Percentiles rank a stretch among this genome's conserved stretches.
phyloP scores from a whole-genome alignment of 1,284 basidiomycete genomes.

The Boletus mariae region DNA sequence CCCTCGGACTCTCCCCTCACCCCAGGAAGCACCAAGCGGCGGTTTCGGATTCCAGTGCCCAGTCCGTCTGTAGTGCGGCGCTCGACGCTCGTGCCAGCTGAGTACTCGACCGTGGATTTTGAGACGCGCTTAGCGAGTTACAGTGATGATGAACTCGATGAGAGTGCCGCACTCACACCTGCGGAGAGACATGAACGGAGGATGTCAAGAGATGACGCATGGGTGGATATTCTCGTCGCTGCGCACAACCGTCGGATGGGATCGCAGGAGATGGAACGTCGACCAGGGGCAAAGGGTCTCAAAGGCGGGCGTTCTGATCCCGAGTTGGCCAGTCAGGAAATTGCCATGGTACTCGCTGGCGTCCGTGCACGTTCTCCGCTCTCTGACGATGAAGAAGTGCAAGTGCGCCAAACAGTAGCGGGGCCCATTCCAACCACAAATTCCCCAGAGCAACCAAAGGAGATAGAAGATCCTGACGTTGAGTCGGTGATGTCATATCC shows the following conservation, averaged over 20 bases:
- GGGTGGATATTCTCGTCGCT: constrained; percentile 83
- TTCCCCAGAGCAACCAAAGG: constrained; percentile 32
- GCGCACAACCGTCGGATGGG: constrained; percentile 56
- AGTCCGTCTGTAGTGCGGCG: constrained; percentile 47
- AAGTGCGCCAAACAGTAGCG: constrained; percentile 5
- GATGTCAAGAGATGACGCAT: constrained; percentile 65
- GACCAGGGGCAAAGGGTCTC: constrained; percentile 27
- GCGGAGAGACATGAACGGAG: constrained; percentile 49
- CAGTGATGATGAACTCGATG: constrained; percentile 55
- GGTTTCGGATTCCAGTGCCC: constrained; percentile 55
- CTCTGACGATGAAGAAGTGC: constrained; percentile 37
- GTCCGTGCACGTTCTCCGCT: constrained; percentile 54
- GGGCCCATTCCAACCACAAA: constrained; percentile 8
- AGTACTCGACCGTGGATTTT: constrained; percentile 74
- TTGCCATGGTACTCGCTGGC: constrained; percentile 64
- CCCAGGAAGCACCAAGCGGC: constrained; percentile 35
- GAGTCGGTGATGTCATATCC: constrained; percentile 36
- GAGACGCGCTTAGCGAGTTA: constrained; percentile 66
- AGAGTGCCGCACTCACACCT: constrained; percentile 24
- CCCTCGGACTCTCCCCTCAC: constrained; percentile 31
- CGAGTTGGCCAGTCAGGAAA: constrained; percentile 66
- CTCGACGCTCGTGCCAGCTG: constrained; percentile 54
- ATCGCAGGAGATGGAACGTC: constrained; percentile 53
- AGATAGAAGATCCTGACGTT: constrained; percentile 33
- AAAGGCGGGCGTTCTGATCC: constrained; percentile 54